Percentiles rank a stretch among this genome's conserved stretches.
Evolutionary conservation across 2,329 filamentous ascomycete species (phyloP).

Genomic region (Fusarium virguliforme): DNA sequence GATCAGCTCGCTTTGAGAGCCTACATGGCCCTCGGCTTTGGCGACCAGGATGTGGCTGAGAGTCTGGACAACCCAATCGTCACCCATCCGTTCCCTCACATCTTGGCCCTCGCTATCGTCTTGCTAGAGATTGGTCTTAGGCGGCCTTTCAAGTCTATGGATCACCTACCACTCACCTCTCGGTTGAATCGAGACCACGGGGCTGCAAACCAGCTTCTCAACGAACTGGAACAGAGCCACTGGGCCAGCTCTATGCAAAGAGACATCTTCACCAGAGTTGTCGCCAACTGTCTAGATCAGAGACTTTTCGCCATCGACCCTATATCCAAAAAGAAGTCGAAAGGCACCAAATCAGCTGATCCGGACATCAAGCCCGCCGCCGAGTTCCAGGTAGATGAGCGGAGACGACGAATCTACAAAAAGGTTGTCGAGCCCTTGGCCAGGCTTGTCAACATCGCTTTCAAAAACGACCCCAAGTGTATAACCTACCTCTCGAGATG

Average conservation of each 20-base stretch:
- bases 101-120: neutral
- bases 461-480: neutral
- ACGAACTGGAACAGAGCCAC: neutral
- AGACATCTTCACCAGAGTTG: neutral
- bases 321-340: neutral
- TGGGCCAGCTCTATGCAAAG: neutral
- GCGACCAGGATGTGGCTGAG: neutral
- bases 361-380: neutral
- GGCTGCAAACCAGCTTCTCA: neutral
- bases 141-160: constrained; percentile 1
- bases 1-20: neutral
- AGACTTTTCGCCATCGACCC: neutral
- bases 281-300: neutral
- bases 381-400: neutral
- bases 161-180: neutral
- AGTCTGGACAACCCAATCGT: neutral
- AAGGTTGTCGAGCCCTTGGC: neutral
- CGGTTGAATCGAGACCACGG: neutral
- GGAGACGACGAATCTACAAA: neutral
- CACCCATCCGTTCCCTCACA: constrained; percentile 1
- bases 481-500: neutral
- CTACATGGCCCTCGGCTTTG: neutral
- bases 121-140: neutral
- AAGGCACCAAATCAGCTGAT: neutral
- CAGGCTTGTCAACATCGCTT: constrained; percentile 2